These are phyloP conservation scores for Erodium maritimum DNA, from an alignment of 345 rosid species.

Conservation along the genomic window DNA sequence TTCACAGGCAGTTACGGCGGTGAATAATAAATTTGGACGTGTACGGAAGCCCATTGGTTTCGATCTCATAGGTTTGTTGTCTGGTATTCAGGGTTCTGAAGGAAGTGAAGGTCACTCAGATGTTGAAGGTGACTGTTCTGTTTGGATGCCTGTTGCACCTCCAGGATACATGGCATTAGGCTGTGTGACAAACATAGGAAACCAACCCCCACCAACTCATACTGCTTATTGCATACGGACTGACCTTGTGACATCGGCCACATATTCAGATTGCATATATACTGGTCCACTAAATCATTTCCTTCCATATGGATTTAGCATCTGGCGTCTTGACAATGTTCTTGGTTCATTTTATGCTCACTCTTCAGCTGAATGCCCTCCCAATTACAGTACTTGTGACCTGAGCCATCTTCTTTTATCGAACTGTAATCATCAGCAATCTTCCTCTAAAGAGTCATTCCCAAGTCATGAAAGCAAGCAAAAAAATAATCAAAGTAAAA, in stretches of 20 bases:
- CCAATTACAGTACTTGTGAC: conserved; percentile 38
- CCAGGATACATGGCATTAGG: conserved; percentile 80
- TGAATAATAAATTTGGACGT: conserved; percentile 87
- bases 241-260: conserved; percentile 83
- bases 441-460: conserved; percentile 26
- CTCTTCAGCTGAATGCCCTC: conserved; percentile 50
- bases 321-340: conserved; percentile 88
- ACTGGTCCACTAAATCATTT: conserved; percentile 28
- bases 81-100: conserved; percentile 43
- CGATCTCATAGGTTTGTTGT: conserved; percentile 50
- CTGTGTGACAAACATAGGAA: conserved; percentile 77
- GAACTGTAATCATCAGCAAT: conserved; percentile 44
- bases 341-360: conserved; percentile 87
- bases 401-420: conserved; percentile 71
- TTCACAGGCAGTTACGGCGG: conserved; percentile 86
- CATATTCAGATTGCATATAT: conserved; percentile 77
- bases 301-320: conserved; percentile 69
- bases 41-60: conserved; percentile 81
- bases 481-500: conserved; percentile 31
- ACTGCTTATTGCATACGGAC: conserved; percentile 79
- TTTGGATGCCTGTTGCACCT: conserved; percentile 97
- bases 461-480: conserved; percentile 29
- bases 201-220: conserved; percentile 69
- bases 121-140: conserved; percentile 53
- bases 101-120: conserved; percentile 22